Evolutionary conservation across 768 basidiomycete genomes (phyloP), one percentile per base, ranked within the genome.

Genomic region (Pleurotus platypus): DNA sequence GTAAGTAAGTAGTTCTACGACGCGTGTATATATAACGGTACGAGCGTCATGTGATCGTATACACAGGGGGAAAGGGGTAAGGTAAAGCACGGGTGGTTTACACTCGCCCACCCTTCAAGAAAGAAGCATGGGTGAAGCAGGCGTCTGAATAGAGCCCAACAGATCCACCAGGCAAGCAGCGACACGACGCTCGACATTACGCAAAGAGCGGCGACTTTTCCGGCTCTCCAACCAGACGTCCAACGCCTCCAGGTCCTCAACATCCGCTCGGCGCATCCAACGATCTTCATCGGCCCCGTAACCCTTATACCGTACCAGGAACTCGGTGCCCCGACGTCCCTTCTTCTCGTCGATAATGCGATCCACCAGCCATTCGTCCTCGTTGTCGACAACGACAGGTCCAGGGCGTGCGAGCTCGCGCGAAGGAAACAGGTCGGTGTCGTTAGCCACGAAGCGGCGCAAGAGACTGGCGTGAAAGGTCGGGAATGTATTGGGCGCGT

Each of bases 341-440:
- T 55, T 30, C 1, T 63, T 54, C 2, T 55, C 37, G 55, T 73
- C 68, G 3, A 73, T n/a, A 50, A 73, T 69, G 7, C 59, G 37
- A 6, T 73, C 69, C 22, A 61, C 30, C 2, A 9, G 9, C 0
- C 9, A 30, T 30, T 30, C 30, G 3, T 30, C 30, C 1, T 6
- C 30, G 7, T 54, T 3, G 42, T 45, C 66, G 0, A 57, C 66
- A 12, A 71, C 30, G 4, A 70, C 56, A 0, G 70, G 68, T 0
- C 48, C 50, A 0, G 67, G 69, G 1, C 51, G 42, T 0, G 49
- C 4, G 1, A 62, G 42, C 6, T 62, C 55, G 1, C 70, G 63
- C 0, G 49, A 57, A 0, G 77, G 75, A 59, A 75, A 77, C 0
- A 65, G 57, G 0, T 16, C 4, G n/a, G 58, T 26, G 56, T 78